These are phyloP conservation scores for Verticillium alfalfae DNA, from an alignment of 2,329 filamentous ascomycete genomes.

Conservation along the genomic window DNA sequence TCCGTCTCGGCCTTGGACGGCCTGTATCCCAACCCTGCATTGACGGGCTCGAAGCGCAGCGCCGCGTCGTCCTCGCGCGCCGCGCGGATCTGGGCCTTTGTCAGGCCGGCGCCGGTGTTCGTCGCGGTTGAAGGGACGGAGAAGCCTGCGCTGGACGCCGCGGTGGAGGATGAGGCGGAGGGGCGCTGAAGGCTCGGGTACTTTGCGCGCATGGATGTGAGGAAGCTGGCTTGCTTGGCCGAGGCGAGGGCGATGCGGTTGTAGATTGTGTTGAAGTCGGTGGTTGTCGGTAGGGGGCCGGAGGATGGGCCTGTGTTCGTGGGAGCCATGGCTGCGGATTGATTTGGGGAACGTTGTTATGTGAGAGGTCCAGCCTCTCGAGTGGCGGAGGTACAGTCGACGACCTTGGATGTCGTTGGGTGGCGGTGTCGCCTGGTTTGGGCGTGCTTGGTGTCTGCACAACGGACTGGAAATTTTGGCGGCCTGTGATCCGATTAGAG, in stretches of 20 bases:
- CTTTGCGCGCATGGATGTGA: slow-evolving; percentile 17
- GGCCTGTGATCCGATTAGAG: no score
- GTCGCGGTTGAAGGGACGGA: slow-evolving; percentile 9
- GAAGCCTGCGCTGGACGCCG: slow-evolving; percentile 5
- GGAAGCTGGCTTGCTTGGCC: slow-evolving; percentile 25
- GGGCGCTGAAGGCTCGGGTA: slow-evolving; percentile 8
- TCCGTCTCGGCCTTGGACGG: slow-evolving; percentile 15
- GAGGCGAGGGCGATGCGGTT: slow-evolving; percentile 36
- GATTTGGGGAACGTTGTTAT: not conserved
- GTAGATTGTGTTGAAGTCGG: slow-evolving; percentile 29
- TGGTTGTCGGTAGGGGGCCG: slow-evolving; percentile 22
- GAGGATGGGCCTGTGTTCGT: not conserved
- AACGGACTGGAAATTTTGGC: no score
- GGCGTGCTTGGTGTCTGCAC: no score
- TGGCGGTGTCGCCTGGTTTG: no score
- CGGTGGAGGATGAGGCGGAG: slow-evolving; percentile 1
- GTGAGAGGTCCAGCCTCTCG: not conserved
- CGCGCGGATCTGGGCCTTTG: not conserved
- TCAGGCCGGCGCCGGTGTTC: not conserved
- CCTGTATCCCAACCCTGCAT: slow-evolving; percentile 36
- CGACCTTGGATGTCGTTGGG: no score
- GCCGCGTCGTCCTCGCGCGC: slow-evolving; percentile 6
- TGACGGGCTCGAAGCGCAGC: slow-evolving; percentile 17
- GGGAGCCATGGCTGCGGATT: slow-evolving; percentile 1
- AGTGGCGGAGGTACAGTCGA: no score